A percentile compares a stretch with the other conserved stretches of the same genome.
These are phyloP conservation scores for Talaromyces ruber DNA, from an alignment of 495 filamentous ascomycete genomes.

Conservation along the genomic window DNA sequence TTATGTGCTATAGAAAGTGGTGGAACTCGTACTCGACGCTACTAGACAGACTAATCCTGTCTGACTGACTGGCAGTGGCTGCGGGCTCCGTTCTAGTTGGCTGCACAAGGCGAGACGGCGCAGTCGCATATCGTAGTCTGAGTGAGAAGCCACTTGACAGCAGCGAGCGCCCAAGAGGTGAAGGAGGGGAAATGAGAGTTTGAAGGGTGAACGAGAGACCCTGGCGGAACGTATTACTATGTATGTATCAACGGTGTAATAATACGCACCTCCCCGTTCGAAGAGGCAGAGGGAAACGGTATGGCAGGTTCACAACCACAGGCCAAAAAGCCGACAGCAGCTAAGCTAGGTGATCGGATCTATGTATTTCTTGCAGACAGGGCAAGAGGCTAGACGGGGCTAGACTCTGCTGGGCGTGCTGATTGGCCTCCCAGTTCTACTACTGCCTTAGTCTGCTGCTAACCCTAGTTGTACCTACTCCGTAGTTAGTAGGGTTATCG, in stretches of 20 bases:
- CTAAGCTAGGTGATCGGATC: background rate
- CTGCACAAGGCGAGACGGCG: background rate
- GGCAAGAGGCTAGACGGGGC: conserved; percentile 1
- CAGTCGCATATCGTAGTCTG: background rate
- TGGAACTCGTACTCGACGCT: background rate
- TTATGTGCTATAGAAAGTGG: background rate
- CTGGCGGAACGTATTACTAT: background rate
- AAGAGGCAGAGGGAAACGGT: background rate
- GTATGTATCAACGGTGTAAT: background rate
- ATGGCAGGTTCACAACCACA: too few species aligned
- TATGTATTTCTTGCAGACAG: background rate
- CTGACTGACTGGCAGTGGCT: background rate
- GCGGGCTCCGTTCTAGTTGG: background rate
- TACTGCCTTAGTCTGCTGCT: background rate
- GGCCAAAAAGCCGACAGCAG: too few species aligned
- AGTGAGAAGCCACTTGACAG: background rate
- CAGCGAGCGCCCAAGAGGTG: background rate
- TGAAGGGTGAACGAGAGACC: background rate
- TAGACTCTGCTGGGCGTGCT: background rate
- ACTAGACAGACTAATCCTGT: background rate
- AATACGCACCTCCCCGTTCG: background rate
- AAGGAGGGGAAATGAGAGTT: background rate
- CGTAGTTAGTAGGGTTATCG: background rate
- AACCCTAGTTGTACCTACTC: too few species aligned
- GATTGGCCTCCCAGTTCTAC: background rate